These are phyloP conservation scores for Hura crepitans DNA, from an alignment of 441 rosid genomes.

Conservation along the genomic window DNA sequence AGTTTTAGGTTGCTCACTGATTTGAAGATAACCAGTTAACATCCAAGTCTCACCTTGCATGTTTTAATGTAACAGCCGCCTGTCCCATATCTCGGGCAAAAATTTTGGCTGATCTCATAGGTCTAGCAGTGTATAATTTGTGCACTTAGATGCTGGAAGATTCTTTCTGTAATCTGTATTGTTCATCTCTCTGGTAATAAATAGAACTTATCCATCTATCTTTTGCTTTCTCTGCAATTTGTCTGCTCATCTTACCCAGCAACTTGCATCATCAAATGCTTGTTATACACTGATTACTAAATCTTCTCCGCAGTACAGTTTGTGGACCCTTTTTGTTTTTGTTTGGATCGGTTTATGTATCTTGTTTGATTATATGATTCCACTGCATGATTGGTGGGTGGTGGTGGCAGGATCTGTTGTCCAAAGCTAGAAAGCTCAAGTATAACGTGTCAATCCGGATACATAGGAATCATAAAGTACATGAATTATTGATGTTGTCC, in stretches of 20 bases:
- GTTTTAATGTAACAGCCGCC: slow-evolving; percentile 28
- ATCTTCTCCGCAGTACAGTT: neutral
- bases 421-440: too few relatives aligned
- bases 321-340: neutral
- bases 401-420: too few relatives aligned
- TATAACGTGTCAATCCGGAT: too few relatives aligned
- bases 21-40: slow-evolving; percentile 23
- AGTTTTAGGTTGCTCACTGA: neutral
- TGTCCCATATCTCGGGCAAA: slow-evolving; percentile 24
- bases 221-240: neutral
- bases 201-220: neutral
- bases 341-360: too few relatives aligned
- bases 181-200: slow-evolving; percentile 20
- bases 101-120: slow-evolving; percentile 43
- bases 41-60: slow-evolving; percentile 23
- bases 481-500: too few relatives aligned
- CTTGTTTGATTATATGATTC: neutral
- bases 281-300: neutral
- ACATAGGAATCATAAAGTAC: too few relatives aligned
- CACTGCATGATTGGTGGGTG: too few relatives aligned
- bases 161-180: slow-evolving; percentile 27
- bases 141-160: neutral
- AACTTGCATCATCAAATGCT: too few relatives aligned
- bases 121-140: slow-evolving; percentile 25
- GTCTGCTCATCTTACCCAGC: too few relatives aligned